Evolutionary conservation across 768 basidiomycete species (phyloP), one percentile per base, ranked within the genome.

Genomic region (Leccinum boreale): DNA sequence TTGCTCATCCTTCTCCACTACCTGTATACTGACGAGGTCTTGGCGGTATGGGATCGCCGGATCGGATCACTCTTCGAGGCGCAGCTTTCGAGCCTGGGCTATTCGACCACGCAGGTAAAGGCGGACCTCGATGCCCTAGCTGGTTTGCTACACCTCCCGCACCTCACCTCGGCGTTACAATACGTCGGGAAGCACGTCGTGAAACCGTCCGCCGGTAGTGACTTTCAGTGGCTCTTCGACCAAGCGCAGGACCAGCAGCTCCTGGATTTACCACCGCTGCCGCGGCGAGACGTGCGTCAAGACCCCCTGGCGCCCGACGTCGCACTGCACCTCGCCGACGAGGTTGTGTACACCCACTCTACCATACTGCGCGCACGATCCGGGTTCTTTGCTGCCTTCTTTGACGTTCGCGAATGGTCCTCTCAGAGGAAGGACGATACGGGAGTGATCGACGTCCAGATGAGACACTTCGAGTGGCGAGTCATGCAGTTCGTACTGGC

Each of bases 391-490:
- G 76, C 84, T 10, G 82, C 82, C 31, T 88, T 99, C 73, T 94
- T 96, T 69, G 84, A 85, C 44, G 86, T 94, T 63, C 74, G 78
- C 15, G 90, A 84, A 33, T 99, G 97, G 95, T 91, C 90, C 12
- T 66, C 55, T 24, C 77, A 78, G 36, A 79, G 94, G 28, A 82
- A 85, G 78, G 75, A 75, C 59, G 17, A 67, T 64, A 67, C 75
- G 6, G 89, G 86, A 1, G 74, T 78, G 11, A 64, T 96, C 8
- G 70, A 73, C n/a, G 72, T 98, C 45, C 73, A 91, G 62, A 75
- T 98, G 77, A 70, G 69, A 57, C 94, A 97, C 71, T 64, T 93
- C 58, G 74, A 75, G 26, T 92, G 87, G 86, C 78, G 81, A 55
- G 80, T 84, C 5, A 89, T 95, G 86, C 75, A 79, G 44, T 86